Percentiles rank a stretch among this genome's conserved stretches.
phyloP scores from a whole-genome alignment of 148 eudicot genomes.

The Hydrangea macrophylla region DNA sequence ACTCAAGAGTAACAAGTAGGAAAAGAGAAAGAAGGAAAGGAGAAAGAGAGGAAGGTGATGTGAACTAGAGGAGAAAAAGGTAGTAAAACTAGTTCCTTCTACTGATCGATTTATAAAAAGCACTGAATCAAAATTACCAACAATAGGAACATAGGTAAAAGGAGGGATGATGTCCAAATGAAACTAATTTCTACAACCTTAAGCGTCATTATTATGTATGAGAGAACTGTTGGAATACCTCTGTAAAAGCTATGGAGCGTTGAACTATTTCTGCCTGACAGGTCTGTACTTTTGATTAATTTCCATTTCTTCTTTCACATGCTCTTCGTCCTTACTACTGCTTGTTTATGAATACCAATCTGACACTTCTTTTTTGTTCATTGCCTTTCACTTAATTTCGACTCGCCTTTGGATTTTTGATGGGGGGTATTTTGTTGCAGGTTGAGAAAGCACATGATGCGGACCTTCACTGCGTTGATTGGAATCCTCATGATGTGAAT shows the following conservation, averaged over 20 bases:
- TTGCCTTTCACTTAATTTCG: background rate
- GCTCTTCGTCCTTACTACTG: background rate
- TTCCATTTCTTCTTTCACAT: background rate
- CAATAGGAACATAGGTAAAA: too few relatives aligned
- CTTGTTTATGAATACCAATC: background rate
- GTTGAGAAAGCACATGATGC: slow-evolving; percentile 93
- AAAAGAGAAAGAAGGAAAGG: too few relatives aligned
- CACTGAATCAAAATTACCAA: background rate
- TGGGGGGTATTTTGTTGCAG: slow-evolving; percentile 34
- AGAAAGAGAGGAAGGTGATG: too few relatives aligned
- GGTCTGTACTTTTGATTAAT: background rate
- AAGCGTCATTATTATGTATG: background rate
- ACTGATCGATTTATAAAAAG: background rate
- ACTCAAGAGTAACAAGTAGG: too few relatives aligned
- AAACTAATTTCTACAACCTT: too few relatives aligned
- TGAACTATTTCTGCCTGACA: background rate
- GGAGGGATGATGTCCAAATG: background rate
- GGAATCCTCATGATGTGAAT: slow-evolving; percentile 85
- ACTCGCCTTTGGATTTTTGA: background rate
- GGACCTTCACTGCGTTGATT: slow-evolving; percentile 96
- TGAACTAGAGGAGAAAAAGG: too few relatives aligned
- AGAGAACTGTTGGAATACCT: background rate
- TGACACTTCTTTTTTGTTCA: background rate
- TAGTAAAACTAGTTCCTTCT: too few relatives aligned
- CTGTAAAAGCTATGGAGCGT: background rate